Percentiles rank a stretch among this genome's conserved stretches.
phyloP scores from a whole-genome alignment of 139 green algal species.

The Diplosphaera chodatii region DNA sequence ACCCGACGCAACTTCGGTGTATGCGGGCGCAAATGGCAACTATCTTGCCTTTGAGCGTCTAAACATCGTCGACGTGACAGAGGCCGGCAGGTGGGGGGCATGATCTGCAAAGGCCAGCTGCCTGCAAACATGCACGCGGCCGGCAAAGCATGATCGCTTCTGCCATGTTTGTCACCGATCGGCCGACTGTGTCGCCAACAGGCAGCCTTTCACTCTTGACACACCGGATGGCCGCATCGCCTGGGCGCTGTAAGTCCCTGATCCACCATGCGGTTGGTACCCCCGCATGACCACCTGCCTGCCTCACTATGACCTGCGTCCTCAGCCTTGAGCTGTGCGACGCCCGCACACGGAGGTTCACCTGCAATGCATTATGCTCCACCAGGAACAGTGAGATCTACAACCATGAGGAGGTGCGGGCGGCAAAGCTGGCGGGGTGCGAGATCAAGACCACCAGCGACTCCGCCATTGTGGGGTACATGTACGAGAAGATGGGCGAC shows the following conservation, averaged over 20 bases:
- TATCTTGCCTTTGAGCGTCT: conserved; percentile 60
- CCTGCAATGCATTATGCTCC: background rate
- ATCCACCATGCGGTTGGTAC: background rate
- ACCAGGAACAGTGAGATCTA: conserved; percentile 70
- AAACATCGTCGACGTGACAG: conserved; percentile 56
- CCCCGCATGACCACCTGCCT: background rate
- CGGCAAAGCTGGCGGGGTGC: conserved; percentile 31
- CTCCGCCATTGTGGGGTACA: conserved; percentile 43
- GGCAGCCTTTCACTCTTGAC: conserved; percentile 55
- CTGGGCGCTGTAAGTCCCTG: conserved; percentile 50
- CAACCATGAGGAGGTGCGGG: conserved; percentile 49
- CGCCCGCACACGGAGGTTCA: no score
- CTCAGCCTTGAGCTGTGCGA: no score
- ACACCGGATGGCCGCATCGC: conserved; percentile 43
- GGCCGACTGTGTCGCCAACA: conserved; percentile 20
- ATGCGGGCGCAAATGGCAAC: conserved; percentile 33
- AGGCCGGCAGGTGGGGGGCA: conserved; percentile 37
- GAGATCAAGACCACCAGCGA: conserved; percentile 38
- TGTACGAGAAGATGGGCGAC: conserved; percentile 61
- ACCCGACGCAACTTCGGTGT: conserved; percentile 42
- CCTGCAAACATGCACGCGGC: background rate
- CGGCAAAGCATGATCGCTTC: background rate
- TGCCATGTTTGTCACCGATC: background rate
- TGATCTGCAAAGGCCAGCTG: background rate
- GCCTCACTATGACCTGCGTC: background rate